Evolutionary conservation across 23 red algal genomes (phyloP), one percentile per base, ranked within the genome.

Genomic region (Pyropia haitanensis): DNA sequence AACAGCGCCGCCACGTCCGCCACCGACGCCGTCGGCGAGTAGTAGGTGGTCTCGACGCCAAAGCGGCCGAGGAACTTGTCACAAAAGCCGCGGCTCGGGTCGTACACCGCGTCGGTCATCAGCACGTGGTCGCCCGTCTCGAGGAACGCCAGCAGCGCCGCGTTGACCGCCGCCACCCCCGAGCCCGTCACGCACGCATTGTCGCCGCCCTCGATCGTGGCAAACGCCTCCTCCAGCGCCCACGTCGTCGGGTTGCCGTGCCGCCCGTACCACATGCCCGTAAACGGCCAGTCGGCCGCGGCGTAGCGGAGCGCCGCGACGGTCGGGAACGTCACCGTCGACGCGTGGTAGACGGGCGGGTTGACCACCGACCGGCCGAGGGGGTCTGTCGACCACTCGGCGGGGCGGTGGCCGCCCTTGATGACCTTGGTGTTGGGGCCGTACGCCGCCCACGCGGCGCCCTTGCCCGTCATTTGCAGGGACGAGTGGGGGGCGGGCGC

Each of bases 201-300:
- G 63, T 89, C 76, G 9, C 78, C 93, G 23, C 93, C 93, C 59
- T 96, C 93, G 12, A 96, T 62, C 2, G 68, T 72, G 30, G 93
- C 72, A 65, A 96, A 96, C 13, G 93, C 83, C 56, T 96, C 93
- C 71, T 96, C 93, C 19, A 96, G 73, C 19, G 93, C 93, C 61
- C 81, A 96, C 31, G 84, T 73, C 10, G 93, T 96, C 14, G 93
- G 93, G 27, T 87, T 89, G 8, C 93, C 93, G 68, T 96, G 93
- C 30, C 93, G 73, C 10, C 93, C 93, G 72, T 96, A 96, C 80
- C 83, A 96, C 76, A 96, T 70, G 55, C 93, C 93, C 56, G 83
- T 88, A 61, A 90, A 89, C 15, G 93, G 93, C 79, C 81, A 96
- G 68, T 96, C 85, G 46, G 73, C 61, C 7, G 83, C 57, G 48